Evolutionary conservation across 2,329 filamentous ascomycete species (phyloP).

Genomic region (Ceratocystis harringtonii): DNA sequence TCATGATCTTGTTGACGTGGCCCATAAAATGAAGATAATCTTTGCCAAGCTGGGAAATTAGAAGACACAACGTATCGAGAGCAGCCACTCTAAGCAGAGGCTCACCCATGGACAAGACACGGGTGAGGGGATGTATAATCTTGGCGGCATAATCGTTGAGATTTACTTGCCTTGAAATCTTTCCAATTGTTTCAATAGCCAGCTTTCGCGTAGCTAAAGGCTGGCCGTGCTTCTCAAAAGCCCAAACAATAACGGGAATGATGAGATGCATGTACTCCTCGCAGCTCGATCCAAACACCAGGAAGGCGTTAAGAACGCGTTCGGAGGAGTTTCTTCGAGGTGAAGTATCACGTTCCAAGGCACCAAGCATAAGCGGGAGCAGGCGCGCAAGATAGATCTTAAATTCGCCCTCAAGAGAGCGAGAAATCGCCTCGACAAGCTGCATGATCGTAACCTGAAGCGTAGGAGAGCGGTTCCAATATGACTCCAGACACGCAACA

Average conservation of each 20-base stretch:
- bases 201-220: slow-evolving; percentile 66
- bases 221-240: slow-evolving; percentile 80
- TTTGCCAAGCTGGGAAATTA: slow-evolving; percentile 90
- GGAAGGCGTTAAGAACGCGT: slow-evolving; percentile 81
- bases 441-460: slow-evolving; percentile 84
- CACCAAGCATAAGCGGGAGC: slow-evolving; percentile 83
- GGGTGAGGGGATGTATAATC: slow-evolving; percentile 84
- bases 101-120: slow-evolving; percentile 63
- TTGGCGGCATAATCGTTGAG: slow-evolving; percentile 92
- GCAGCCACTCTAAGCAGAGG: slow-evolving; percentile 62
- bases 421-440: slow-evolving; percentile 83
- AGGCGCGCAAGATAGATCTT: slow-evolving; percentile 85
- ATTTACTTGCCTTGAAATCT: slow-evolving; percentile 90
- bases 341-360: slow-evolving; percentile 73
- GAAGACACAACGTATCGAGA: slow-evolving; percentile 81
- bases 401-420: slow-evolving; percentile 92
- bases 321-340: slow-evolving; percentile 68
- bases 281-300: slow-evolving; percentile 87
- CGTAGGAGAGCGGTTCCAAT: slow-evolving; percentile 68
- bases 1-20: slow-evolving; percentile 77
- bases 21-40: slow-evolving; percentile 92
- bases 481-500: slow-evolving; percentile 72
- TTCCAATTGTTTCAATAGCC: slow-evolving; percentile 88
- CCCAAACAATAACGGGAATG: slow-evolving; percentile 82
- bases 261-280: slow-evolving; percentile 99